Percentiles rank a stretch among this genome's conserved stretches.
Evolutionary conservation across 2,329 filamentous ascomycete genomes (phyloP).

Genomic region (Cytospora leucostoma): DNA sequence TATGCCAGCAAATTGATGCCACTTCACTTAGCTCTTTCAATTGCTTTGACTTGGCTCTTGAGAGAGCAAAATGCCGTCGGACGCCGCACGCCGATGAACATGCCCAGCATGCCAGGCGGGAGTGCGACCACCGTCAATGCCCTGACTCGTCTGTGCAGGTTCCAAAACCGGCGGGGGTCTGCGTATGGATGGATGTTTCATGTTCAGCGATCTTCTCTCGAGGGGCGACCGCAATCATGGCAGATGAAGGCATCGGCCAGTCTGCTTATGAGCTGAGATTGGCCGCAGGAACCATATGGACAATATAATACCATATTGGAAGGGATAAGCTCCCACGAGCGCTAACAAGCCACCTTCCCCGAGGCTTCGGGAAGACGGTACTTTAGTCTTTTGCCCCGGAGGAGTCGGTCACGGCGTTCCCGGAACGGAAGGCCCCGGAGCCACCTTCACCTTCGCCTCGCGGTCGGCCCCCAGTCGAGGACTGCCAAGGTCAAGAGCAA

Average conservation of each 20-base stretch:
- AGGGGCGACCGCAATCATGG: not conserved
- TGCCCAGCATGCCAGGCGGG: constrained; percentile 13
- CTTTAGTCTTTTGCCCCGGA: not conserved
- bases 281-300: not conserved
- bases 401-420: not conserved
- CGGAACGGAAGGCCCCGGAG: not conserved
- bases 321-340: too few relatives aligned
- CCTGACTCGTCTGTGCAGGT: constrained; percentile 26
- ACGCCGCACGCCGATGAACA: constrained; percentile 9
- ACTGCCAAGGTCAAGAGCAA: not conserved
- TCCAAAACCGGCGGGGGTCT: not conserved
- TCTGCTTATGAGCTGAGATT: not conserved
- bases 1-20: not conserved
- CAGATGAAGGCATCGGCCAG: not conserved
- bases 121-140: constrained; percentile 18
- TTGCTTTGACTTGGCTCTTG: not conserved
- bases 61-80: not conserved
- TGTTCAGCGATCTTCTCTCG: constrained; percentile 6
- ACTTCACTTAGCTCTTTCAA: not conserved
- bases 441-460: not conserved
- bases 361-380: not conserved
- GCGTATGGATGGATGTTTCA: constrained; percentile 7
- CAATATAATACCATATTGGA: not conserved
- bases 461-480: not conserved
- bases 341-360: not conserved